phyloP scores from a whole-genome alignment of 768 basidiomycete genomes.

The Hygrophorus pudorinus region DNA sequence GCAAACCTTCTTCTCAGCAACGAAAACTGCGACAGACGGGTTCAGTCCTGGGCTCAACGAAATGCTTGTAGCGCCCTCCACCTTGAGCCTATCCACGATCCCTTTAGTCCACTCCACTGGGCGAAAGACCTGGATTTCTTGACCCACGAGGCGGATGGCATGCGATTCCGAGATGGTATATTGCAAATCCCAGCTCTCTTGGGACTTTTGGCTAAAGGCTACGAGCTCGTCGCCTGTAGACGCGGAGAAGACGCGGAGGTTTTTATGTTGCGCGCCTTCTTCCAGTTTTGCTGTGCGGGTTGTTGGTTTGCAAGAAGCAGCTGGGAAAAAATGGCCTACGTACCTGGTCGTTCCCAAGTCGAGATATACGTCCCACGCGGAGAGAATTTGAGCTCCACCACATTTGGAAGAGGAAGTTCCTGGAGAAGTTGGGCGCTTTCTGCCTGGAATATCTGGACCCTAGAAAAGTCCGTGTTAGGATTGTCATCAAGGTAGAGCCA shows the following conservation, averaged over 20 bases:
- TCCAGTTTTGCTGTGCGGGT: slow-evolving; percentile 60
- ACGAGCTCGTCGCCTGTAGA: slow-evolving; percentile 82
- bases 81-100: slow-evolving; percentile 69
- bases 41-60: slow-evolving; percentile 77
- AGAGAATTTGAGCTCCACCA: slow-evolving; percentile 84
- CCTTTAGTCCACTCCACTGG: slow-evolving; percentile 76
- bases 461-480: slow-evolving; percentile 20
- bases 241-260: slow-evolving; percentile 82
- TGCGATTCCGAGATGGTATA: slow-evolving; percentile 86
- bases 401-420: slow-evolving; percentile 64
- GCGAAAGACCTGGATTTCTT: slow-evolving; percentile 77
- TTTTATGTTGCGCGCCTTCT: slow-evolving; percentile 87
- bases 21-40: slow-evolving; percentile 84
- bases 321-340: slow-evolving; percentile 11
- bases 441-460: slow-evolving; percentile 70
- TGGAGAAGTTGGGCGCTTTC: slow-evolving; percentile 63
- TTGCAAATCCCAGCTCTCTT: slow-evolving; percentile 86
- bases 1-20: slow-evolving; percentile 85
- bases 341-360: slow-evolving; percentile 88
- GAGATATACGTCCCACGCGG: slow-evolving; percentile 89
- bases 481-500: not conserved
- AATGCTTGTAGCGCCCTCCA: slow-evolving; percentile 74
- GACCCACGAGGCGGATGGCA: slow-evolving; percentile 69
- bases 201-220: slow-evolving; percentile 82
- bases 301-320: not conserved